phyloP scores from a whole-genome alignment of 2,329 filamentous ascomycete species.

The Trichoderma lentiforme region DNA sequence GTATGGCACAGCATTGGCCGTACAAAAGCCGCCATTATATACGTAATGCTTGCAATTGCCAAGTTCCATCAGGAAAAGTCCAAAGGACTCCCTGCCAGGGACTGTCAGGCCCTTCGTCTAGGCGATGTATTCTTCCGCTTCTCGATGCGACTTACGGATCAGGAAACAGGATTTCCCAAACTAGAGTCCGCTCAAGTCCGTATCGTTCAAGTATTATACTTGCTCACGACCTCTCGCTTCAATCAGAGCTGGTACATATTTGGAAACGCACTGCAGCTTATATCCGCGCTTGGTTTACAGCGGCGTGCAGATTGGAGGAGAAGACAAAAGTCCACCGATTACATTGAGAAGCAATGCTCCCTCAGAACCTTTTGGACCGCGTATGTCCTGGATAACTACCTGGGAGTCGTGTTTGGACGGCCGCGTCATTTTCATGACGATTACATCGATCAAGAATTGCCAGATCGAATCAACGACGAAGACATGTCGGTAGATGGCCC shows the following conservation, averaged over 20 bases:
- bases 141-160: conserved; percentile 40
- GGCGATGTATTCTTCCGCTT: conserved; percentile 43
- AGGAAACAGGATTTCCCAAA: conserved; percentile 51
- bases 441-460: conserved; percentile 61
- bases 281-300: conserved; percentile 42
- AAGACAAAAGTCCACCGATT: conserved; percentile 33
- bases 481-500: conserved; percentile 41
- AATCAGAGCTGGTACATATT: conserved; percentile 62
- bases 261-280: conserved; percentile 53
- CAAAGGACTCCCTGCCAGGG: conserved; percentile 25
- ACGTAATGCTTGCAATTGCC: conserved; percentile 47
- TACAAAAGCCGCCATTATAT: conserved; percentile 45
- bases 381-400: conserved; percentile 60
- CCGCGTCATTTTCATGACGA: conserved; percentile 60
- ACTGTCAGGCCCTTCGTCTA: conserved; percentile 26
- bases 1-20: conserved; percentile 40
- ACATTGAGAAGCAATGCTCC: conserved; percentile 49
- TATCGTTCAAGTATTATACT: conserved; percentile 55
- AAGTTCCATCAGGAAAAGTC: conserved; percentile 44
- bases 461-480: conserved; percentile 53
- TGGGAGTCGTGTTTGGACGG: conserved; percentile 60
- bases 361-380: conserved; percentile 60
- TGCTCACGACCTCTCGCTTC: conserved; percentile 56
- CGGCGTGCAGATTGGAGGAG: conserved; percentile 23
- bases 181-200: conserved; percentile 57